Base-by-base conservation (phyloP, 1,284 basidiomycete species). In the Phaffia rhodozyma region DNA sequence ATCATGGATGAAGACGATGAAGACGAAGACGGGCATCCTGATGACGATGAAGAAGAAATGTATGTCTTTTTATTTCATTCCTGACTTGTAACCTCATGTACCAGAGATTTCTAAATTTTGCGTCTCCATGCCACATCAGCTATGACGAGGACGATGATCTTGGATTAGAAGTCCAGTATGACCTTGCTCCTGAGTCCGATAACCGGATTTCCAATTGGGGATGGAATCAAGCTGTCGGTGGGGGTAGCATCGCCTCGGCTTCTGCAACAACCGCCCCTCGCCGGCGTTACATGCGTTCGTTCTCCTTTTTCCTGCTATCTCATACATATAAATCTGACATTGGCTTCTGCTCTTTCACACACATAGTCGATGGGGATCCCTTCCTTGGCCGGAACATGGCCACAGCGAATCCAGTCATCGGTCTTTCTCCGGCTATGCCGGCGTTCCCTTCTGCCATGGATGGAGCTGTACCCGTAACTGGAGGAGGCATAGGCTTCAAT, bases 21-120 rank as follows among this genome's bases (percentile, higher is more conserved):
- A 20, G 70, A 70, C 2, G 70, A 68, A 16, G 66, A 67, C 16
- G 68, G 66, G 32, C 66, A 63, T 27, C 68, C 67, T 11, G 70
- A 70, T 23, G 71, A 71, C 7, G 71, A 73, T 48, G 73, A 71
- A 27, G 72, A 70, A 18, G 73, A 70, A 38, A 69, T 69, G 29
- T 69, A 61, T 55, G 69, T 65, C 53, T 61, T 30, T 1, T 6
- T 21, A 5, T 34, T 5, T 27, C 47, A n/a, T 59, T 50, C 7
- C 9, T 30, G 16, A 0, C 16, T 38, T 20, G 9, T 6, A 9
- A 27, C 30, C 16, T 29, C 2, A 9, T 50, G 21, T n/a, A 38
- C 55, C 21, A 55, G 7, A 7, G 32, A 38, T 48, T 49, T 20
- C 23, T 11, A 20, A 23, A n/a, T 27, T 29, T 30, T 29, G 16